Evolutionary conservation across 2,329 filamentous ascomycete genomes (phyloP).

Genomic region (Drechmeria coniospora): DNA sequence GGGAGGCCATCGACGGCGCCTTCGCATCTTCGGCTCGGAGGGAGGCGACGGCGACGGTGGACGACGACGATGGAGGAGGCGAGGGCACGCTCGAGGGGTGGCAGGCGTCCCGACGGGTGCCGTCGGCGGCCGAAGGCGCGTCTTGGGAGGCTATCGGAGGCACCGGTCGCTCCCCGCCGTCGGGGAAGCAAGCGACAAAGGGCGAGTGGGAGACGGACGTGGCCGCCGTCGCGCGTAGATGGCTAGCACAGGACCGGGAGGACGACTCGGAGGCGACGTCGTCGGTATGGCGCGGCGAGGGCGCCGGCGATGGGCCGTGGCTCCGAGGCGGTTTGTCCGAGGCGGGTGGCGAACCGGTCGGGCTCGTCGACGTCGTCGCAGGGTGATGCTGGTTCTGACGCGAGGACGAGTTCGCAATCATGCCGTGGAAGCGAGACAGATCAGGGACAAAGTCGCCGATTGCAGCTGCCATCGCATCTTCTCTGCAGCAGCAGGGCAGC

Average conservation of each 20-base stretch:
- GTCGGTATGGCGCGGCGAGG: too few species aligned
- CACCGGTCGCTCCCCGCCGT: too few species aligned
- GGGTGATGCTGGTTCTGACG: slow-evolving; percentile 30
- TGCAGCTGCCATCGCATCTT: slow-evolving; percentile 45
- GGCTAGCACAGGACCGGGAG: too few species aligned
- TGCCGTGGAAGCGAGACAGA: slow-evolving; percentile 54
- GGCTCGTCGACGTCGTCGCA: slow-evolving; percentile 1
- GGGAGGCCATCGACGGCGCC: slow-evolving; percentile 33
- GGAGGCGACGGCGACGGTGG: slow-evolving; percentile 22
- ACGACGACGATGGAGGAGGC: slow-evolving; percentile 38
- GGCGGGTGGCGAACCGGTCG: slow-evolving; percentile 13
- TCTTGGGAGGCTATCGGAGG: too few species aligned
- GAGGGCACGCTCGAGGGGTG: slow-evolving; percentile 35
- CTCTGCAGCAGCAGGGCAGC: slow-evolving; percentile 2
- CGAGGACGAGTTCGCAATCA: slow-evolving; percentile 39
- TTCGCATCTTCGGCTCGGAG: slow-evolving; percentile 25
- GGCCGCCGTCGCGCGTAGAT: too few species aligned
- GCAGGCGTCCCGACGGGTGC: too few species aligned
- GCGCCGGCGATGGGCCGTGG: too few species aligned
- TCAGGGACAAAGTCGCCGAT: slow-evolving; percentile 61
- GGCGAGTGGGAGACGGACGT: too few species aligned
- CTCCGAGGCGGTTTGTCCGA: slow-evolving; percentile 5
- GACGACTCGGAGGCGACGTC: too few species aligned
- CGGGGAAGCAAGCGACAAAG: too few species aligned
- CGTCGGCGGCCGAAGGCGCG: too few species aligned